Conservation (phyloP, 129 eudicot species). For the Smallanthus sonchifolius region DNA sequence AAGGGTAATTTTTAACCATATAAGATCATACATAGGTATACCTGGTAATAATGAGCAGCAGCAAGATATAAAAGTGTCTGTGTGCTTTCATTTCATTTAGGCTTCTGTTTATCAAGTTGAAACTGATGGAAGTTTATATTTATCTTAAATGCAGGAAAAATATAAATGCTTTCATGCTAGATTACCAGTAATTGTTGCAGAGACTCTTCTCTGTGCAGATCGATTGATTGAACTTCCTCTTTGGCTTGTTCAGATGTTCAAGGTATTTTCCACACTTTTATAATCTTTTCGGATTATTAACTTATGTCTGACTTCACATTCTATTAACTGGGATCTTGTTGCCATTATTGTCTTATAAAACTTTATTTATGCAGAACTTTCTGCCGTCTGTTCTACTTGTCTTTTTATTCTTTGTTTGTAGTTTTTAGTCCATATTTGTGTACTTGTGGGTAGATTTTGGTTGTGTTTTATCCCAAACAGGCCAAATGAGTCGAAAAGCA, state of each 20-base stretch:
- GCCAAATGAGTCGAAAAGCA: too few species aligned
- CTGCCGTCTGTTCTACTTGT: too few species aligned
- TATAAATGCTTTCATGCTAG: conserved; percentile 77
- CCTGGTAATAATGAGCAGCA: not conserved
- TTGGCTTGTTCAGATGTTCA: conserved; percentile 87
- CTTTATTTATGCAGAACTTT: too few species aligned
- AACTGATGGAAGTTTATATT: not conserved
- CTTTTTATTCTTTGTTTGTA: too few species aligned
- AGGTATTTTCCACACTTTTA: conserved; percentile 47
- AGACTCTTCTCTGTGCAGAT: conserved; percentile 84
- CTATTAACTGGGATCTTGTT: not conserved
- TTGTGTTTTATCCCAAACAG: too few species aligned
- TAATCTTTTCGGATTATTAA: not conserved
- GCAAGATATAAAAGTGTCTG: not conserved
- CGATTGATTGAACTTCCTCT: conserved; percentile 87
- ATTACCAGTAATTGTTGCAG: conserved; percentile 83
- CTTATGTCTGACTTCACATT: not conserved
- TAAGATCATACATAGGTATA: not conserved
- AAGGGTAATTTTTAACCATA: not conserved
- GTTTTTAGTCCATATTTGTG: too few species aligned
- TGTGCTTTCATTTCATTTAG: not conserved
- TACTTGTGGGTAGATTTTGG: too few species aligned
- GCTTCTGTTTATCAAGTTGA: not conserved
- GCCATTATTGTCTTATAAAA: too few species aligned
- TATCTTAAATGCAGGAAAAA: conserved; percentile 62